These are phyloP conservation scores for Alternaria longipes DNA, from an alignment of 2,329 filamentous ascomycete species.

Conservation along the genomic window DNA sequence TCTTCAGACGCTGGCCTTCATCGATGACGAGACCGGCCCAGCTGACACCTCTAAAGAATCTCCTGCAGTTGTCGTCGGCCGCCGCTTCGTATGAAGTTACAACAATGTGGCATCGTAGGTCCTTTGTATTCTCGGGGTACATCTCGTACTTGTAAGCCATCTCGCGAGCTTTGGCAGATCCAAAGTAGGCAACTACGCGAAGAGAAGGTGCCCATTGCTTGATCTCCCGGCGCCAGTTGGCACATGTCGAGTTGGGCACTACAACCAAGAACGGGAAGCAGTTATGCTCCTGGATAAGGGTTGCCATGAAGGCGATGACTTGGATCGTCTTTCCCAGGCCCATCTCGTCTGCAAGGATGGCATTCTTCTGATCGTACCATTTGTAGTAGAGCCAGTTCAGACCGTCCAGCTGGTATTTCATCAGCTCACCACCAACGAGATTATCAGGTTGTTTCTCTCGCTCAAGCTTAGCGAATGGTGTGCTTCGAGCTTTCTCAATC, in stretches of 20 bases:
- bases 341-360: constrained; percentile 97
- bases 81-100: constrained; percentile 95
- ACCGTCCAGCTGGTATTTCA: constrained; percentile 93
- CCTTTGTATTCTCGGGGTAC: constrained; percentile 71
- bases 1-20: constrained; percentile 95
- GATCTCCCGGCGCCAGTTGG: constrained; percentile 98
- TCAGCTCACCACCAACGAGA: constrained; percentile 80
- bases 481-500: constrained; percentile 71
- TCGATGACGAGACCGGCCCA: constrained; percentile 94
- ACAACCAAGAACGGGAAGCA: constrained; percentile 95
- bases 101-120: constrained; percentile 87
- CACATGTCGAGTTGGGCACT: constrained; percentile 92
- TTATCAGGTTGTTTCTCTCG: constrained; percentile 76
- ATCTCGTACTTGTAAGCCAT: constrained; percentile 85
- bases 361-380: constrained; percentile 82
- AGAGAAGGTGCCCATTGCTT: constrained; percentile 90
- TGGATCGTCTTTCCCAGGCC: constrained; percentile 97
- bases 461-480: constrained; percentile 73
- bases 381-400: constrained; percentile 95
- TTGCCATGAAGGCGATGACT: constrained; percentile 81
- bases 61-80: constrained; percentile 72
- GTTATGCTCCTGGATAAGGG: constrained; percentile 67
- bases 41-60: constrained; percentile 73
- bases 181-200: constrained; percentile 92
- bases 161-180: constrained; percentile 75